Evolutionary conservation across 2,329 filamentous ascomycete genomes (phyloP), one percentile per base, ranked within the genome.

Genomic region (Ophiognomonia clavigignenti-juglandacearum): DNA sequence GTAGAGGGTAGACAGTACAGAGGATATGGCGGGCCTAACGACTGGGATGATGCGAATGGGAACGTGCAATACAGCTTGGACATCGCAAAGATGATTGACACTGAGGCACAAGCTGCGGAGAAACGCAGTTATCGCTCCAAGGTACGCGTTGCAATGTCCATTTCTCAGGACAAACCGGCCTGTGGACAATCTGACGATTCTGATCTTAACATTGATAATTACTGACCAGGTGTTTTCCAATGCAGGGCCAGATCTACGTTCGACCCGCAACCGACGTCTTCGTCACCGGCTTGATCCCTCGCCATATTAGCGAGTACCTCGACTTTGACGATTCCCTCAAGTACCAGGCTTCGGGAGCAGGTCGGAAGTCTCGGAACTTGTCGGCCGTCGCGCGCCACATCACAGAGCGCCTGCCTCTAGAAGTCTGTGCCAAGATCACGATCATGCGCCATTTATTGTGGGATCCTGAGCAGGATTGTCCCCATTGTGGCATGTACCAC

Each of bases 191-290:
- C 6, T 27, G 14, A 19, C 14, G 11, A 40, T 22, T 6, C 8
- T 18, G 24, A 18, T 1, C 5, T 8, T 18, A 8, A 18, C 8
- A 19, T 10, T 13, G 24, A 11, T 23, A 4, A 6, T 32, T 46
- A 10, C n/a, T 19, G 10, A 34, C 7, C n/a, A 2, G 4, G 18
- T 26, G 23, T 13, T 7, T 8, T 9, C 20, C 24, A 14, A 6
- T n/a, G 14, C 16, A 48, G 45, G 45, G 45, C 16, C 36, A 27
- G 20, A 14, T 48, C 6, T 48, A 48, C 22, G 35, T 48, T 27
- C 29, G 43, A 26, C 40, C 40, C 6, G 16, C 13, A 7, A 39
- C 19, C 14, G 45, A 48, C 20, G 27, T 27, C 5, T 48, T 44
- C 27, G 31, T 48, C n/a, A 44, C 16, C 34, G 45, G 45, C 5